phyloP scores from a whole-genome alignment of 78 protist genomes.

The Ministeria vibrans region DNA sequence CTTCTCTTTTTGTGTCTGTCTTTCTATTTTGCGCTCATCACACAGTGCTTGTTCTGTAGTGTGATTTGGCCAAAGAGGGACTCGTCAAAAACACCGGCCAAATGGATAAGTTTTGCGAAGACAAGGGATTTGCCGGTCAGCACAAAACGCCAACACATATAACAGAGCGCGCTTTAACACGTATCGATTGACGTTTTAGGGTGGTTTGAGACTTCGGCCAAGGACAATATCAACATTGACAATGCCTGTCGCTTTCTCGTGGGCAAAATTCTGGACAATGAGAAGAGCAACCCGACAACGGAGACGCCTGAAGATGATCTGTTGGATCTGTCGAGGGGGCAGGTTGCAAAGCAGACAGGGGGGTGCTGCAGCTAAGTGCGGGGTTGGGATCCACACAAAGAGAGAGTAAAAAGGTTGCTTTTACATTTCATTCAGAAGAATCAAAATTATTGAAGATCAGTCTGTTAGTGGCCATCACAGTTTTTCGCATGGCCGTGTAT shows the following conservation, averaged over 20 bases:
- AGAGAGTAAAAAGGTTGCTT: neutral
- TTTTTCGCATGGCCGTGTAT: too few relatives aligned
- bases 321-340: neutral
- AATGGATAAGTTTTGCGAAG: constrained; percentile 73
- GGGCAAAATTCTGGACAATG: constrained; percentile 48
- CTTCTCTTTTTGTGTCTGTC: too few relatives aligned
- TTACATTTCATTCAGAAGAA: neutral
- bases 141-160: neutral
- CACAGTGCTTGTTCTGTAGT: neutral
- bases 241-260: constrained; percentile 67
- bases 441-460: too few relatives aligned
- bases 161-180: too few relatives aligned
- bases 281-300: neutral
- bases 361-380: neutral
- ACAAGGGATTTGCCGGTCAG: constrained; percentile 68
- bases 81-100: constrained; percentile 44
- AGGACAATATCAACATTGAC: constrained; percentile 72
- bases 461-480: too few relatives aligned
- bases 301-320: neutral
- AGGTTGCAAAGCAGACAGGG: neutral
- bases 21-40: too few relatives aligned
- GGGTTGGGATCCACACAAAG: neutral
- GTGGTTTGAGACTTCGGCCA: constrained; percentile 79
- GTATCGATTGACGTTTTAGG: too few relatives aligned
- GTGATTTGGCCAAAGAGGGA: constrained; percentile 61